These are phyloP conservation scores for Schoenoplectus triqueter DNA, from an alignment of 202 grass and related monocot species.

Conservation along the genomic window DNA sequence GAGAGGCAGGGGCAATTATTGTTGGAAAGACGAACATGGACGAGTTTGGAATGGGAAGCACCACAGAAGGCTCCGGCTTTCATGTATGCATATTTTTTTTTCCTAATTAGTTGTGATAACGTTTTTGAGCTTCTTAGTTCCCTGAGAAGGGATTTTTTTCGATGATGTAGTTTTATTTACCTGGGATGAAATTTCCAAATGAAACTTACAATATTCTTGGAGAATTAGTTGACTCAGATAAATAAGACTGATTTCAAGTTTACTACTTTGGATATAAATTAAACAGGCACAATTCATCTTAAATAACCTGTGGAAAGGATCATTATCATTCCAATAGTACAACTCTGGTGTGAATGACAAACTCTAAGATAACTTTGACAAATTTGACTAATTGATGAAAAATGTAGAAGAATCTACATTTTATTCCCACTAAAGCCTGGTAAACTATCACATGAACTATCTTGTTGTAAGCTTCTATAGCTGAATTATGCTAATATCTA, in stretches of 20 bases:
- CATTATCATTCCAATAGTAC: not conserved
- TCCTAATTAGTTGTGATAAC: not conserved
- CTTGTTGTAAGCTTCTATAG: no score
- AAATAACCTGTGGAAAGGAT: constrained; percentile 13
- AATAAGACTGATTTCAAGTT: constrained; percentile 1
- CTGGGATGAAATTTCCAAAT: not conserved
- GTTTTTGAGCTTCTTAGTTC: not conserved
- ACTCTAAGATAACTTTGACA: no score
- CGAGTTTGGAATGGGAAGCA: constrained; percentile 97
- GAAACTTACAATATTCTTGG: not conserved
- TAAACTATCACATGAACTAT: not conserved
- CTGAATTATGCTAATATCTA: no score
- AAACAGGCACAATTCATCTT: not conserved
- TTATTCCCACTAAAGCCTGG: not conserved
- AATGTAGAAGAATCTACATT: not conserved
- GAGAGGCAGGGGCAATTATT: constrained; percentile 74
- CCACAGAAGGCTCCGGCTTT: constrained; percentile 85
- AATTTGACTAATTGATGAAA: no score
- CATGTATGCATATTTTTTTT: constrained; percentile 49
- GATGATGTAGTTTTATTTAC: not conserved
- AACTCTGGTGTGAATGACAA: not conserved
- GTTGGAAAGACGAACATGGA: constrained; percentile 94
- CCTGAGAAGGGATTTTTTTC: not conserved
- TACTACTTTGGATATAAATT: not conserved
- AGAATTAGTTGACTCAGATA: not conserved